Conservation (phyloP, 1,284 basidiomycete species). For the Kwoniella shivajii region DNA sequence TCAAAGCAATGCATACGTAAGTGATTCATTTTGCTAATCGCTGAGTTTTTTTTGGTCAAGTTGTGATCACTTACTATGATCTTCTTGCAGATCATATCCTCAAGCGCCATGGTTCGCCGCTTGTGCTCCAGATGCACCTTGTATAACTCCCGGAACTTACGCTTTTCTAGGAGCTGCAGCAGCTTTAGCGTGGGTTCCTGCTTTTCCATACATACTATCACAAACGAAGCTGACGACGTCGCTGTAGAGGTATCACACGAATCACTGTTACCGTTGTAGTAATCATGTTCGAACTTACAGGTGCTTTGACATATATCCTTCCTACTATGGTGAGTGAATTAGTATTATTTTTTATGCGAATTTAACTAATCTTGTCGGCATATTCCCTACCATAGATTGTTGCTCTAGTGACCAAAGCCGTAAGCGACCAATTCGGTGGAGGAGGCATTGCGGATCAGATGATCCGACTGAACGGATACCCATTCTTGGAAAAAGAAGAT, state of each 20-base stretch:
- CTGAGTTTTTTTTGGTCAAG: background rate
- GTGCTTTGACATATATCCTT: conserved; percentile 94
- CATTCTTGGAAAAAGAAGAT: conserved; percentile 81
- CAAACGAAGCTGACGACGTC: background rate
- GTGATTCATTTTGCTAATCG: too few relatives aligned
- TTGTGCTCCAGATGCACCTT: conserved; percentile 88
- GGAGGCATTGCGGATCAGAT: conserved; percentile 96
- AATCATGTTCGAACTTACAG: conserved; percentile 99
- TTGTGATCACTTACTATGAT: background rate
- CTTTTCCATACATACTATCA: too few relatives aligned
- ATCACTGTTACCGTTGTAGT: conserved; percentile 98
- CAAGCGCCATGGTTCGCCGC: conserved; percentile 82
- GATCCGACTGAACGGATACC: conserved; percentile 96
- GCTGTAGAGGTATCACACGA: conserved; percentile 84
- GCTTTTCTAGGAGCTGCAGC: conserved; percentile 93
- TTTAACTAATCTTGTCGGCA: conserved; percentile 10
- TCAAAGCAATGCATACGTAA: conserved; percentile 86
- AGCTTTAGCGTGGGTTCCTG: conserved; percentile 70
- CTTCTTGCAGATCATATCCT: conserved; percentile 67
- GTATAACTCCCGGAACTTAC: conserved; percentile 98
- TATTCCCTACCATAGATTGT: conserved; percentile 74
- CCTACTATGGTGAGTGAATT: conserved; percentile 82
- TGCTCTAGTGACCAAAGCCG: conserved; percentile 91
- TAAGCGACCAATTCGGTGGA: conserved; percentile 91
- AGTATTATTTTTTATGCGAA: too few relatives aligned